Evolutionary conservation across 1,139 yeast species (phyloP), one percentile per base, ranked within the genome.

Genomic region (Magnusiomyces fungicola): DNA sequence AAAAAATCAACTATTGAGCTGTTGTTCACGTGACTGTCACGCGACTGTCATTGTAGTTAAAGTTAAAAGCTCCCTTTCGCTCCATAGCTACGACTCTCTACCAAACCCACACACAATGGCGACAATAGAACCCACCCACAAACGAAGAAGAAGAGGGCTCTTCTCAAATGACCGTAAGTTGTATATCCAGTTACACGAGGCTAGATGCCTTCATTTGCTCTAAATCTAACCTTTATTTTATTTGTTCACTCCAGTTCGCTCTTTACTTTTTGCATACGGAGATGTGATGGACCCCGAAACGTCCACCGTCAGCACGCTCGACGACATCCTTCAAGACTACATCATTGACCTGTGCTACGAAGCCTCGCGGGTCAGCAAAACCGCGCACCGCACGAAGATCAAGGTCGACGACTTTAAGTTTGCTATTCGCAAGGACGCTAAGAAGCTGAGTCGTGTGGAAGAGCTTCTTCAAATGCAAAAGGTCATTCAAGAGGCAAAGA

Each of bases 401-500:
- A 83, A 84, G 60, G 82, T 89, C 48, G 96, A 88, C 54, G 97
- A 90, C 64, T 80, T 90, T 68, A 86, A 84, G 58, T 88, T 88
- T 69, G 94, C 88, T 0, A 69, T 90, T 51, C 72, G 96, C 43
- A 79, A 82, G 56, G 97, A 90, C 59, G 86, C 94, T 1, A 75
- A 80, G 50, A 90, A 89, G 62, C 74, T 88, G 46, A 94, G 95
- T 12, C 77, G 97, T 64, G 79, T 89, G 34, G 83, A 85, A 57
- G 94, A 89, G 63, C 76, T 90, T 57, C 74, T 87, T 51, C 76
- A 79, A 46, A 76, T 86, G 63, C 88, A 86, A 58, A 81, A 80
- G 59, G 80, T 79, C 59, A 88, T 90, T 58, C 78, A 80, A 25
- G 83, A 79, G 56, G 96, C 96, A 1, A 80, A 86, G 64, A 85